These are phyloP conservation scores for Tetragonia tetragonoides DNA, from an alignment of 148 eudicot genomes.

Conservation along the genomic window DNA sequence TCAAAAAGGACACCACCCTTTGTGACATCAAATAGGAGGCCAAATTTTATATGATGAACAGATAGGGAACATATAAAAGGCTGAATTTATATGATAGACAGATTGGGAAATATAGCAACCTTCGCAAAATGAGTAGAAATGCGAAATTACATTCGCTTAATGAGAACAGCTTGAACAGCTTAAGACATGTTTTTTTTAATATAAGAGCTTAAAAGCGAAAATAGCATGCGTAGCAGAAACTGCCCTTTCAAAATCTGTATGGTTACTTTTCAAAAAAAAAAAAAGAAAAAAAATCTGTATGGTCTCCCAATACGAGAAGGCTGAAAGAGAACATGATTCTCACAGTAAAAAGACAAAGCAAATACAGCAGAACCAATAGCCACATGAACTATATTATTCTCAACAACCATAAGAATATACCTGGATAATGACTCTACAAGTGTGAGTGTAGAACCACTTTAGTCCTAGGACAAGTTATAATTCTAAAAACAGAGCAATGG, in stretches of 20 bases:
- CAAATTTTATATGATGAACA: no score
- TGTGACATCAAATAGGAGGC: no score
- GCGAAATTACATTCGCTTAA: not conserved
- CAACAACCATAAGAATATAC: constrained; percentile 33
- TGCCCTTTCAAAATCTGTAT: no score
- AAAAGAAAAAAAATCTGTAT: no score
- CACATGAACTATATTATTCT: not conserved
- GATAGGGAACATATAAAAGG: no score
- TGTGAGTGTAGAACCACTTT: constrained; percentile 91
- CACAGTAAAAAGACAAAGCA: constrained; percentile 11
- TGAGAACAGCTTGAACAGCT: no score
- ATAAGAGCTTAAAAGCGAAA: not conserved
- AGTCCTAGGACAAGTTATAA: constrained; percentile 9
- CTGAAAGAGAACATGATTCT: constrained; percentile 37
- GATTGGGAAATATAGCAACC: constrained; percentile 29
- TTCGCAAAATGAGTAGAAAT: not conserved
- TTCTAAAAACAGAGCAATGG: no score
- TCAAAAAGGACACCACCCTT: no score
- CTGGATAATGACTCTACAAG: constrained; percentile 93
- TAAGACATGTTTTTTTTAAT: no score
- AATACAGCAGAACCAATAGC: not conserved
- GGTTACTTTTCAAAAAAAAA: no score
- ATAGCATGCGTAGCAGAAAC: constrained; percentile 26
- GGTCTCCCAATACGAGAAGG: constrained; percentile 41
- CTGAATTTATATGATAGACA: no score